phyloP scores from a whole-genome alignment of 2,329 filamentous ascomycete species.

The Drechmeria coniospora region DNA sequence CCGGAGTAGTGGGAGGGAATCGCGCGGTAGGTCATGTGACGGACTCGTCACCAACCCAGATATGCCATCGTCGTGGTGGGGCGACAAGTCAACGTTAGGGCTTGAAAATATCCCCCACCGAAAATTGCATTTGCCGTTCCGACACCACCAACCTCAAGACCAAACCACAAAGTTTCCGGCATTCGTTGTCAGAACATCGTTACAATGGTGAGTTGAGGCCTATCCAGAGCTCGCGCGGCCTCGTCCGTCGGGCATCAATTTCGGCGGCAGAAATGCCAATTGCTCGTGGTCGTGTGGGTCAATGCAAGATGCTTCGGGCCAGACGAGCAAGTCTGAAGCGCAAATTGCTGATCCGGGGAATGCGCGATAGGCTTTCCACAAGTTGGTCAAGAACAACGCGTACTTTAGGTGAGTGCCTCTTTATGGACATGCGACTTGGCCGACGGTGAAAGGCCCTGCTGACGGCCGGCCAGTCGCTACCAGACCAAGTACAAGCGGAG shows the following conservation, averaged over 20 bases:
- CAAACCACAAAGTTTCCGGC: conserved; percentile 18
- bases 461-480: conserved; percentile 56
- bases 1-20: too few species aligned
- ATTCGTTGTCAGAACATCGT: conserved; percentile 35
- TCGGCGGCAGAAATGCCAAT: conserved; percentile 28
- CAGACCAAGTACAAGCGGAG: conserved; percentile 99
- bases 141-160: conserved; percentile 18
- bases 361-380: conserved; percentile 65
- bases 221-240: conserved; percentile 10
- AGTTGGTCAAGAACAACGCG: conserved; percentile 91
- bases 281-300: conserved; percentile 46
- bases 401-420: conserved; percentile 77
- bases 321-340: conserved; percentile 68
- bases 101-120: conserved; percentile 26
- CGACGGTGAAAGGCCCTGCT: not conserved
- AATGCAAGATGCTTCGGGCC: conserved; percentile 97
- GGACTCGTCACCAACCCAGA: conserved; percentile 25
- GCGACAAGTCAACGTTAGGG: conserved; percentile 20
- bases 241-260: conserved; percentile 7
- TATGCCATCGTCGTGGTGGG: conserved; percentile 5
- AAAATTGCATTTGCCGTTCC: conserved; percentile 13
- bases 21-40: conserved; percentile 18
- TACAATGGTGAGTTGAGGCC: conserved; percentile 54
- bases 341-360: conserved; percentile 97
- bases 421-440: too few species aligned